Base-by-base conservation (phyloP, 495 filamentous ascomycete species). In the Talaromyces stipitatus region DNA sequence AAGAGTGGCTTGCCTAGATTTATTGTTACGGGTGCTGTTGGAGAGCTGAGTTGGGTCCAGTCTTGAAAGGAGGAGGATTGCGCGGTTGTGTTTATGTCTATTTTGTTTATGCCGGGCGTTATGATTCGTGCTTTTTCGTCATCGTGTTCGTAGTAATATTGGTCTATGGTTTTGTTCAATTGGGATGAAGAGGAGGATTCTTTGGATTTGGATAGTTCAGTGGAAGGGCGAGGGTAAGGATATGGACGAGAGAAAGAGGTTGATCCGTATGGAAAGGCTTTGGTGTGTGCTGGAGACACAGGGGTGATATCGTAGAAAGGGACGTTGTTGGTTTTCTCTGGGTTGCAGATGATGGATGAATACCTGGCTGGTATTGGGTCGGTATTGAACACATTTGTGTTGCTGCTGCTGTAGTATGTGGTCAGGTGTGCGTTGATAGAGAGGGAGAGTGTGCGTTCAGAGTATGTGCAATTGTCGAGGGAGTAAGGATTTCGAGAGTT, bases 341-440 rank as follows among this genome's bases (percentile, higher is more conserved):
- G 16, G 26, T 43, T 28, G 28, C 28, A 18, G 6, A 32, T 43
- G 20, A 43, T n/a, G 5, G 33, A 24, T 18, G 52, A 41, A 9
- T 32, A 54, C 18, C 32, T 32, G 12, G 50, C 26, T 18, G 28
- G 50, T 53, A 33, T 20, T 23, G 16, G 50, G n/a, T 53, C 50
- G 5, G 24, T 33, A 8, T 36, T 26, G 12, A 18, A 8, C 4
- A 26, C 18, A 22, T 54, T 54, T 23, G 33, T 41, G 11, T 54
- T 36, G 23, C 23, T 28, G 6, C 20, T 33, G 32, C 52, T 54
- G 14, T 54, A 54, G 23, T 54, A 54, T n/a, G 24, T 32, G 10
- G 71, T 76, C 4, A 77, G 53, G 26, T 70, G 64, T 46, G 76
- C 62, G 11, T 69, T 63, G 36, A 77, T 63, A 0, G 68, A 72